Percentiles rank a stretch among this genome's conserved stretches.
Conservation (phyloP, 441 rosid genomes). For the Metrosideros polymorpha region DNA sequence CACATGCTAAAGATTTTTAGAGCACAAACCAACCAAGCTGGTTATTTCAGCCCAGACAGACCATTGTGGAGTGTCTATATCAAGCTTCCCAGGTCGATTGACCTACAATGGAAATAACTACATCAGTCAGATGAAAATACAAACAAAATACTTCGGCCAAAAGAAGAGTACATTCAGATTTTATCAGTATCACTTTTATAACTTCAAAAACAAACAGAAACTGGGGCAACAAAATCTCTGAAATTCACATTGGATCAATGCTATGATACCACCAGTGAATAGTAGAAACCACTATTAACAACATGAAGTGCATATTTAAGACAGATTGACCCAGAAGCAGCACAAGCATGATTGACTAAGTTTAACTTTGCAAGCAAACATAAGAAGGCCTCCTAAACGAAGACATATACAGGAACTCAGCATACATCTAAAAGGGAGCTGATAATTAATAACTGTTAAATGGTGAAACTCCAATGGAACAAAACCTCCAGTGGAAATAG, state of each 20-base stretch:
- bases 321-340: not conserved
- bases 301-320: not conserved
- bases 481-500: not conserved
- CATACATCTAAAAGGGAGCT: not conserved
- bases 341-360: not conserved
- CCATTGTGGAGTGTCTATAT: conserved; percentile 67
- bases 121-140: not conserved
- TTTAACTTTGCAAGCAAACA: not conserved
- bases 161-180: not conserved
- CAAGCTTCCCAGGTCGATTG: conserved; percentile 69
- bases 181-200: not conserved
- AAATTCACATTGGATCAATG: not conserved
- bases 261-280: not conserved
- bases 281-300: not conserved
- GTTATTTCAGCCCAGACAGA: conserved; percentile 60
- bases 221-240: not conserved
- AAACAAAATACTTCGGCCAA: conserved; percentile 1
- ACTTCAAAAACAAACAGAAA: not conserved
- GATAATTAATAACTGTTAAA: not conserved
- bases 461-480: not conserved
- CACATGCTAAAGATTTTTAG: not conserved
- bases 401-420: not conserved
- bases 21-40: conserved; percentile 37
- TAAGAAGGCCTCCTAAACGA: not conserved
- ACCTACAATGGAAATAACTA: conserved; percentile 28